Evolutionary conservation across 1,139 yeast genomes (phyloP).

Genomic region (Spencermartinsiella ligniputridi): DNA sequence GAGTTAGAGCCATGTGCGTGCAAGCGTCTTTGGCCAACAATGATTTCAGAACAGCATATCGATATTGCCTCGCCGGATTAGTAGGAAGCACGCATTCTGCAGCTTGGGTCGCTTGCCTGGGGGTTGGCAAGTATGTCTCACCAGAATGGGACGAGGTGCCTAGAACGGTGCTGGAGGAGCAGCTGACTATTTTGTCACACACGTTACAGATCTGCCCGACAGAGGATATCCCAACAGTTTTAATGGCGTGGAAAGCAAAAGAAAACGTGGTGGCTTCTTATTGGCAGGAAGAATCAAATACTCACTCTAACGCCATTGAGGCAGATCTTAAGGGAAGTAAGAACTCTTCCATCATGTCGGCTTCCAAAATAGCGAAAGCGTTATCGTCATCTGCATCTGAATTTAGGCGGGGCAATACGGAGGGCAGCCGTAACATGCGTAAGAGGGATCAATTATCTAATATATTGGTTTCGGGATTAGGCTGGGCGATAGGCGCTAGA

Average conservation of each 20-base stretch:
- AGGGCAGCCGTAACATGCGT: slow-evolving; percentile 12
- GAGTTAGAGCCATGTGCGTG: slow-evolving; percentile 48
- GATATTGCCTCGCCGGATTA: slow-evolving; percentile 35
- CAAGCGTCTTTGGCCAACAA: slow-evolving; percentile 52
- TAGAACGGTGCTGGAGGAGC: slow-evolving; percentile 35
- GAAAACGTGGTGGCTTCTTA: slow-evolving; percentile 18
- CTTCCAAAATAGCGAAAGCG: slow-evolving; percentile 23
- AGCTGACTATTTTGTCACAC: slow-evolving; percentile 43
- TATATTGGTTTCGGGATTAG: slow-evolving; percentile 53
- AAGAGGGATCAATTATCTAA: slow-evolving; percentile 48
- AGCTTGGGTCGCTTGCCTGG: slow-evolving; percentile 55
- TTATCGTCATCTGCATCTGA: slow-evolving; percentile 24
- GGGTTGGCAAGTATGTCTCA: slow-evolving; percentile 52
- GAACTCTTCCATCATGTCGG: slow-evolving; percentile 6
- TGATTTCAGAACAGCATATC: slow-evolving; percentile 48
- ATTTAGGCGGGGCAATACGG: slow-evolving; percentile 7
- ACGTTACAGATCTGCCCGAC: slow-evolving; percentile 39
- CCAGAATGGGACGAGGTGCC: slow-evolving; percentile 44
- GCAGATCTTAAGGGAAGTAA: background rate
- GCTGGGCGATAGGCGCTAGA: slow-evolving; percentile 69
- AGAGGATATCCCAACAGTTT: slow-evolving; percentile 29
- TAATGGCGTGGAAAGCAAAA: slow-evolving; percentile 32
- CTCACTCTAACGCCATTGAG: background rate
- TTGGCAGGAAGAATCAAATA: slow-evolving; percentile 4
- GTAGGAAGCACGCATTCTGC: slow-evolving; percentile 27